These are phyloP conservation scores for Penicillium canescens DNA, from an alignment of 495 filamentous ascomycete genomes.

Conservation along the genomic window DNA sequence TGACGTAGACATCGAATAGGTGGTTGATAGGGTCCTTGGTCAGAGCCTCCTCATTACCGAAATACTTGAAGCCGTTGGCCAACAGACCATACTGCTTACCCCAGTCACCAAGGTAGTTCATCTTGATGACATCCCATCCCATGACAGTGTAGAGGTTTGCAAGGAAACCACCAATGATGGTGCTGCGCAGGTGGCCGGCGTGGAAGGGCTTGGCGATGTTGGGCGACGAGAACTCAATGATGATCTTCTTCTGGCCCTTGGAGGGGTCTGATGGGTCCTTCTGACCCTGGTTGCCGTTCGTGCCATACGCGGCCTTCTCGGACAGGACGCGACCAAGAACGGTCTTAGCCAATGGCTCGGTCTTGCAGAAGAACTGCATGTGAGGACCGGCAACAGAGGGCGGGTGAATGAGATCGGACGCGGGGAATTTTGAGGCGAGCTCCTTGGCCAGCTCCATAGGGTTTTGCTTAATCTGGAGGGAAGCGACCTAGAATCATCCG, in stretches of 20 bases:
- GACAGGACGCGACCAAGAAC: slow-evolving; percentile 65
- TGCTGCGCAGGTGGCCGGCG: slow-evolving; percentile 70
- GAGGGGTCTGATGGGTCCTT: slow-evolving; percentile 67
- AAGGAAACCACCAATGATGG: slow-evolving; percentile 74
- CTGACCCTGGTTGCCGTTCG: slow-evolving; percentile 64
- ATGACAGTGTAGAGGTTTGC: slow-evolving; percentile 67
- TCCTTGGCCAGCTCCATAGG: slow-evolving; percentile 70
- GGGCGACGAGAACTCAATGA: slow-evolving; percentile 73
- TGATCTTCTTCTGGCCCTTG: slow-evolving; percentile 68
- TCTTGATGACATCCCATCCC: slow-evolving; percentile 69
- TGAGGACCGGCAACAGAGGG: slow-evolving; percentile 64
- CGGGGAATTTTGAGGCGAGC: slow-evolving; percentile 75
- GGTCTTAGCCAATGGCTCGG: slow-evolving; percentile 54
- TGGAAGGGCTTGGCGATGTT: slow-evolving; percentile 80
- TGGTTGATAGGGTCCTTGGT: slow-evolving; percentile 65
- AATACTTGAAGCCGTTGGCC: slow-evolving; percentile 64
- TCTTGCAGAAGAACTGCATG: slow-evolving; percentile 80
- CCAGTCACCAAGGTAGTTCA: slow-evolving; percentile 81
- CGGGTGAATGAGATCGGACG: slow-evolving; percentile 71
- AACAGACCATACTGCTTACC: slow-evolving; percentile 74
- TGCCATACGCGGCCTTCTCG: slow-evolving; percentile 63
- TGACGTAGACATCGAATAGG: slow-evolving; percentile 68
- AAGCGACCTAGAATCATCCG: slow-evolving; percentile 50
- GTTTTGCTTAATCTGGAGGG: slow-evolving; percentile 81
- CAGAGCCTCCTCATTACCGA: slow-evolving; percentile 62